Conservation (phyloP, 768 basidiomycete genomes). For the Tylopilus felleus region DNA sequence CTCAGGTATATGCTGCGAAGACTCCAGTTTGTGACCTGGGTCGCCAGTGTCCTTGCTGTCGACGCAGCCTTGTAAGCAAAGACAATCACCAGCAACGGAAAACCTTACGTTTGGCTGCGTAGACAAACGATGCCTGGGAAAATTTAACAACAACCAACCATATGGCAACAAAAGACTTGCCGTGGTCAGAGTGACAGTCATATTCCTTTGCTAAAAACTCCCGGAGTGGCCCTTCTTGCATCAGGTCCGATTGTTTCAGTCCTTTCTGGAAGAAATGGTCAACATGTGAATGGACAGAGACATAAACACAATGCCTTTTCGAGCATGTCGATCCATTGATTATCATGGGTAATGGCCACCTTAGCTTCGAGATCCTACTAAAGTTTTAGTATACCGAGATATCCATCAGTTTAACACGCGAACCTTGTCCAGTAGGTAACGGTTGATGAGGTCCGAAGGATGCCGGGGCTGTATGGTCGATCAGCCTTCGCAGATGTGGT, state of each 20-base stretch:
- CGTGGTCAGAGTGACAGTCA: not conserved
- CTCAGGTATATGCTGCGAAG: not conserved
- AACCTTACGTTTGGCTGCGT: not conserved
- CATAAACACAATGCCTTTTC: not conserved
- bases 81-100: not conserved
- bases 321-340: not conserved
- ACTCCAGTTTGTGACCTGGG: not conserved
- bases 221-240: not conserved
- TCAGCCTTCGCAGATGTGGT: not conserved
- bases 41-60: not conserved
- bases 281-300: not conserved
- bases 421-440: not conserved
- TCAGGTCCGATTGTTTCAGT: not conserved
- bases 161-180: not conserved
- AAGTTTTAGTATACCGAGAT: not conserved
- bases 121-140: not conserved
- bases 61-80: not conserved
- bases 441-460: not conserved
- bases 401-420: not conserved
- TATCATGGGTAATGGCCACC: not conserved
- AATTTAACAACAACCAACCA: not conserved
- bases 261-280: not conserved
- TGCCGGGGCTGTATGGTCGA: not conserved
- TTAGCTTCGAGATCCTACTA: not conserved
- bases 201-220: not conserved